These are phyloP conservation scores for Tetrapisispora pingtungensis DNA, from an alignment of 805 yeast species.

Conservation along the genomic window DNA sequence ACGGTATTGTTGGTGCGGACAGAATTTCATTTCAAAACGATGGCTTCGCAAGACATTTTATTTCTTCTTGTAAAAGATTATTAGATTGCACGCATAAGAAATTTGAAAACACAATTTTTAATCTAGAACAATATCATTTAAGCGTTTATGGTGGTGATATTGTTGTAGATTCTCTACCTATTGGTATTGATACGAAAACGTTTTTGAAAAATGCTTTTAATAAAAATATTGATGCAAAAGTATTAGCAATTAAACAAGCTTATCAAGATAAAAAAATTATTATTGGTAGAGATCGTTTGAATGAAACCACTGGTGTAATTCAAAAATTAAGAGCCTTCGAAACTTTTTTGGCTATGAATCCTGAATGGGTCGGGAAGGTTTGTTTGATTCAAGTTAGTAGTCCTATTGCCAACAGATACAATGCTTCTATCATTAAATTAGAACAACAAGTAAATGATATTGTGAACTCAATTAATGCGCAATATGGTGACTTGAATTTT, in stretches of 20 bases:
- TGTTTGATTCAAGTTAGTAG: constrained; percentile 87
- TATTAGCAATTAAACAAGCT: constrained; percentile 50
- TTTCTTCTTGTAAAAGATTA: constrained; percentile 80
- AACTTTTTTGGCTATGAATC: constrained; percentile 77
- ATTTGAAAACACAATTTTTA: constrained; percentile 16
- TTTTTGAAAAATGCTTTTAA: constrained; percentile 51
- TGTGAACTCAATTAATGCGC: constrained; percentile 72
- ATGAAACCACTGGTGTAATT: constrained; percentile 83
- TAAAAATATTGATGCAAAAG: constrained; percentile 46
- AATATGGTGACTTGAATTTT: constrained; percentile 70
- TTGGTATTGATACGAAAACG: constrained; percentile 74
- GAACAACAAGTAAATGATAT: constrained; percentile 79
- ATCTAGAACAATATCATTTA: constrained; percentile 31
- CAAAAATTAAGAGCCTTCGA: constrained; percentile 91
- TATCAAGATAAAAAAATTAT: constrained; percentile 65
- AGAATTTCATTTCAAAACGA: constrained; percentile 78
- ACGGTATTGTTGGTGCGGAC: constrained; percentile 87
- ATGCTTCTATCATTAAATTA: constrained; percentile 41
- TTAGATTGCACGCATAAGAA: constrained; percentile 63
- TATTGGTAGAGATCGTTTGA: constrained; percentile 90
- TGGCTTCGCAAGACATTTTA: constrained; percentile 82
- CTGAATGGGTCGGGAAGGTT: constrained; percentile 82
- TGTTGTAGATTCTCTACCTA: constrained; percentile 66
- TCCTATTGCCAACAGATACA: constrained; percentile 35
- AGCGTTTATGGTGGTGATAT: constrained; percentile 70